Percentiles rank a stretch among this genome's conserved stretches.
Evolutionary conservation across 768 basidiomycete genomes (phyloP).

Genomic region (Trametes maxima): DNA sequence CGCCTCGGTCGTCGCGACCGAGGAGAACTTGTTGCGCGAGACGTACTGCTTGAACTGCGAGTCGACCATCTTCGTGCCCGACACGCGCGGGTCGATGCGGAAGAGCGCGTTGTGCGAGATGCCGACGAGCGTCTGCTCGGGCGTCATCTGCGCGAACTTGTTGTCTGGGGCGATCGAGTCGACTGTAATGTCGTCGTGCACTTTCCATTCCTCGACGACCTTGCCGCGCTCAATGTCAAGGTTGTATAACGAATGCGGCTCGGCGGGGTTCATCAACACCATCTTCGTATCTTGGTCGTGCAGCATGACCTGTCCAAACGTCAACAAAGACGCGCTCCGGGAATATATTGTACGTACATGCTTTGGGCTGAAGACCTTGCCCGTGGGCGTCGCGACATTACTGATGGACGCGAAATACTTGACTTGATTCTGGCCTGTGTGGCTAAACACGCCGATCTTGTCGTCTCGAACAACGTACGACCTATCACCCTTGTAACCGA

Average conservation of each 20-base stretch:
- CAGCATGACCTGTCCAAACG: conserved; percentile 75
- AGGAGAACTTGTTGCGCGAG: conserved; percentile 94
- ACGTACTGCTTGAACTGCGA: conserved; percentile 95
- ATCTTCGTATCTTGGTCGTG: conserved; percentile 97
- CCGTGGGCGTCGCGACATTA: conserved; percentile 77
- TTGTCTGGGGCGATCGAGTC: conserved; percentile 89
- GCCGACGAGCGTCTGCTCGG: conserved; percentile 91
- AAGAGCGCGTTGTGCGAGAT: conserved; percentile 93
- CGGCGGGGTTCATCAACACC: conserved; percentile 84
- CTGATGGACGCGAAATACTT: conserved; percentile 88
- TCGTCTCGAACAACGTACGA: conserved; percentile 92
- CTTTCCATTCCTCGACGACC: conserved; percentile 98
- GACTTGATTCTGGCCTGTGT: conserved; percentile 66
- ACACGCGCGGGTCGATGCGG: conserved; percentile 95
- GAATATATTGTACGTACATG: conserved; percentile 56
- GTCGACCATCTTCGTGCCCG: conserved; percentile 91
- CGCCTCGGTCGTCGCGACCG: conserved; percentile 81
- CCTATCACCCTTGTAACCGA: conserved; percentile 94
- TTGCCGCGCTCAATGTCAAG: conserved; percentile 96
- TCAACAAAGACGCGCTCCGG: neutral
- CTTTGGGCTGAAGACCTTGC: conserved; percentile 81
- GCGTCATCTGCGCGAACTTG: conserved; percentile 94
- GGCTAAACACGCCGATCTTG: conserved; percentile 89
- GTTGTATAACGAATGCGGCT: conserved; percentile 80
- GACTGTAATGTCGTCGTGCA: conserved; percentile 87